Evolutionary conservation across 371 early-diverging fungal genomes (phyloP), one percentile per base, ranked within the genome.

Genomic region (Amoeboradix gromovi): DNA sequence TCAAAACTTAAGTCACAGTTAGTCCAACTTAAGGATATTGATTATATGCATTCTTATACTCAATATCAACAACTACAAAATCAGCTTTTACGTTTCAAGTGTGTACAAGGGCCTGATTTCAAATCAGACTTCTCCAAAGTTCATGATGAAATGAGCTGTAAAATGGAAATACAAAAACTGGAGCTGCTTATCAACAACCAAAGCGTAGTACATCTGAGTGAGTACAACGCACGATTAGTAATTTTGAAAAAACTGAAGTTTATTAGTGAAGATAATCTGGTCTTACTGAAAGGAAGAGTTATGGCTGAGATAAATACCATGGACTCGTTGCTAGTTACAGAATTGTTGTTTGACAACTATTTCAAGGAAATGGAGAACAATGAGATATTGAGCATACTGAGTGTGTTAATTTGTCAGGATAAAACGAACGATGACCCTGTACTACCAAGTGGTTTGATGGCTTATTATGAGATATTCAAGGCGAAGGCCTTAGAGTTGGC

Each of bases 241-340:
- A 89, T 95, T 1, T 81, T 95, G 31, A 81, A 85, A 70, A 75
- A 74, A 17, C 77, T 92, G 70, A 79, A 82, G 0, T 93, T 86
- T 72, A 82, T 92, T 67, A 91, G 90, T 69, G 86, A 86, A 69
- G 80, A 81, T 69, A 82, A 84, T 66, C 88, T 89, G 0, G 91
- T 95, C 1, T 86, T 88, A 70, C 84, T 97, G 65, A 99, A 98
- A 80, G 99, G 99, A n/a, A 87, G 92, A 29, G 91, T 99, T n/a
- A 98, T 96, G 0, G 96, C 96, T 77, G 98, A 98, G 78, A 85
- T 90, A 75, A 90, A 90, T 75, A 85, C 94, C 22, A 94, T 89
- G 0, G 96, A 98, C 74, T 96, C 92, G 77, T 79, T 99, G 29
- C 78, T 98, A 5, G 76, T 98, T 27, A 98, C 99, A 0, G 98